phyloP scores from a whole-genome alignment of 257 asterid species.

The Penstemon davidsonii region DNA sequence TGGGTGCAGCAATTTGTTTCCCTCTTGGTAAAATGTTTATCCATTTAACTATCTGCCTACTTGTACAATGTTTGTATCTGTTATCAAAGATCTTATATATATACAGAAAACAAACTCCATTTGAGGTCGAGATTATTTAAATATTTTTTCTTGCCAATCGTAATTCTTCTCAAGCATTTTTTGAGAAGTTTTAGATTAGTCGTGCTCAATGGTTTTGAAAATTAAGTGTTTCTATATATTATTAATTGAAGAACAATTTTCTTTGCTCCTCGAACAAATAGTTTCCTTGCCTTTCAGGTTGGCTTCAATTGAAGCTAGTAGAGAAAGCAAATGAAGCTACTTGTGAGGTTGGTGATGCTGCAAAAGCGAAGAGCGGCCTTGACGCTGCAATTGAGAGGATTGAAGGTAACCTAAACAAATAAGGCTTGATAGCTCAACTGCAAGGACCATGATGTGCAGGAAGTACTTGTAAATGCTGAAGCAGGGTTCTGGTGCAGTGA shows the following conservation, averaged over 20 bases:
- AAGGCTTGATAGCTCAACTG: constrained; percentile 25
- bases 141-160: constrained; percentile 3
- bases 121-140: neutral
- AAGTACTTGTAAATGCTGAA: constrained; percentile 12
- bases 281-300: constrained; percentile 47
- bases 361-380: constrained; percentile 43
- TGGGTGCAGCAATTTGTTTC: constrained; percentile 90
- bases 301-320: constrained; percentile 87
- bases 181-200: neutral
- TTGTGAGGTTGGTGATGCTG: constrained; percentile 32
- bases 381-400: constrained; percentile 74
- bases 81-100: neutral
- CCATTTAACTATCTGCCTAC: constrained; percentile 11
- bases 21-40: constrained; percentile 72
- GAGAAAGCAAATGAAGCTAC: constrained; percentile 81
- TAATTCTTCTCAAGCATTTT: constrained; percentile 1
- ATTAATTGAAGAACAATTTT: no score
- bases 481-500: constrained; percentile 6
- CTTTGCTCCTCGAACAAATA: constrained; percentile 6
- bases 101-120: neutral
- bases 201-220: neutral
- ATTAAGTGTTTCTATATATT: neutral
- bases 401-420: constrained; percentile 59
- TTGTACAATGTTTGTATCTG: constrained; percentile 3
- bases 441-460: constrained; percentile 8